Evolutionary conservation across 2,329 filamentous ascomycete genomes (phyloP), one percentile per base, ranked within the genome.

Genomic region (Sporothrix brunneoviolacea): DNA sequence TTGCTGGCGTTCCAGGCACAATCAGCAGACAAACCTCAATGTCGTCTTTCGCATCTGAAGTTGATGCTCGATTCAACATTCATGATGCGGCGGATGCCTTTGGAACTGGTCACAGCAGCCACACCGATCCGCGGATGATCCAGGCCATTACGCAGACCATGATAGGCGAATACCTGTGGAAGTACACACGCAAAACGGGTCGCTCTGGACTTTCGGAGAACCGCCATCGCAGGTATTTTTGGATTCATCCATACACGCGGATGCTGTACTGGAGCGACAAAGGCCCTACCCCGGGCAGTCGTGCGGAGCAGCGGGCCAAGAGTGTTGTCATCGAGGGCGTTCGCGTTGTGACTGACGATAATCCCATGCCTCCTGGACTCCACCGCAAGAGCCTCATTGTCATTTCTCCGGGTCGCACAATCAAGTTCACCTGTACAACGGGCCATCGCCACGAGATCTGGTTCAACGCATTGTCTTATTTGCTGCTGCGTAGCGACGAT

Each of bases 151-250:
- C 93, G 2, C 91, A 98, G 68, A 97, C 93, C 16, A 98, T 98
- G 93, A 97, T 98, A 63, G 93, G 93, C 50, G 93, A 98, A 66
- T 97, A 91, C 66, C 75, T 98, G 36, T 98, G 93, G 93, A 98
- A 98, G 67, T 98, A 98, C 69, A 98, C 93, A 0, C 86, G 93
- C 61, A 95, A 93, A 71, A 78, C 91, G 53, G 91, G 90, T n/a
- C 84, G 91, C 21, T 86, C 83, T 49, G 87, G 90, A 56, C 82
- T 95, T 69, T 97, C 91, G 0, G 86, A 84, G 59, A 95, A 91
- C 50, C 82, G 93, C 47, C 93, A 98, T 68, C 82, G 88, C 55
- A 84, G 93, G 28, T 98, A 96, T 75, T 98, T 98, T 77, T 98
- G 93, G 93, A 88, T 98, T 19, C 93, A 98, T 64, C 93, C 93